phyloP scores from a whole-genome alignment of 2,329 filamentous ascomycete species.

The Fusarium napiforme region DNA sequence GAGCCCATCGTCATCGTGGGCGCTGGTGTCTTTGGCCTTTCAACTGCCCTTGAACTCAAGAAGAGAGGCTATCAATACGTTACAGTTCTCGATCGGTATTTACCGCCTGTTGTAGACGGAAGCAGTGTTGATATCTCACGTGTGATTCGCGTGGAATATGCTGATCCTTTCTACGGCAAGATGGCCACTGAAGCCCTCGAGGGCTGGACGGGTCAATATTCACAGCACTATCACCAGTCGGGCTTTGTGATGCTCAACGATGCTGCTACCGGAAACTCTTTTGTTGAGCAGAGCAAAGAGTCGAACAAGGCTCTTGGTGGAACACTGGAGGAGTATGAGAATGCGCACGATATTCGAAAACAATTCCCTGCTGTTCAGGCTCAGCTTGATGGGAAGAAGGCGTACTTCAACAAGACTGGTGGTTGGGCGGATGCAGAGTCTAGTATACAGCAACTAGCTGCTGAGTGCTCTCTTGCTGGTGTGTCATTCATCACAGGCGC shows the following conservation, averaged over 20 bases:
- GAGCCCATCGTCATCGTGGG: slow-evolving; percentile 54
- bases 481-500: slow-evolving; percentile 48
- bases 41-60: slow-evolving; percentile 59
- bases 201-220: slow-evolving; percentile 44
- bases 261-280: slow-evolving; percentile 29
- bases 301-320: slow-evolving; percentile 29
- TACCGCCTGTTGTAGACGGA: slow-evolving; percentile 51
- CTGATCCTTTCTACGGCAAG: slow-evolving; percentile 68
- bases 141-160: slow-evolving; percentile 67
- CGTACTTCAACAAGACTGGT: slow-evolving; percentile 45
- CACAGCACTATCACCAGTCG: slow-evolving; percentile 46
- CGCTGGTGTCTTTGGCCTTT: slow-evolving; percentile 62
- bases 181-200: slow-evolving; percentile 58
- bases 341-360: slow-evolving; percentile 34
- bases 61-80: slow-evolving; percentile 57
- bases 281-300: slow-evolving; percentile 35
- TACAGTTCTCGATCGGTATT: slow-evolving; percentile 57
- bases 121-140: slow-evolving; percentile 56
- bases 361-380: slow-evolving; percentile 38
- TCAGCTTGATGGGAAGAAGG: slow-evolving; percentile 38
- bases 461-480: slow-evolving; percentile 43
- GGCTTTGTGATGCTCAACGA: slow-evolving; percentile 48
- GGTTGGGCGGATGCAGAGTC: slow-evolving; percentile 50
- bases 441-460: slow-evolving; percentile 42
- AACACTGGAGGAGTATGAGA: slow-evolving; percentile 38